Evolutionary conservation across 108 stramenopile species (phyloP), one percentile per base, ranked within the genome.

Genomic region (Nitzschia palea): DNA sequence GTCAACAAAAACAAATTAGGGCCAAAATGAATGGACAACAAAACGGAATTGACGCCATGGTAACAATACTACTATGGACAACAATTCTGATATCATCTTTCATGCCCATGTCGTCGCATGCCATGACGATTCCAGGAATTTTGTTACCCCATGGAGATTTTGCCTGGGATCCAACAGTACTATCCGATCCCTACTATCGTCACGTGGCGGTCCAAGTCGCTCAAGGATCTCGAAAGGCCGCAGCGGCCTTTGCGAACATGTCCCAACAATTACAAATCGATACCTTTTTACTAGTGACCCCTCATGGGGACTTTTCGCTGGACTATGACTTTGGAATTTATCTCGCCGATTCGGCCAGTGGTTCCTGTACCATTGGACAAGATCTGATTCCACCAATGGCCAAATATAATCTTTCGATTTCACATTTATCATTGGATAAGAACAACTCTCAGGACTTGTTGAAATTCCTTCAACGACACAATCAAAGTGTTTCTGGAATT

Each of bases 131-230:
- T 44, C 34, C 47, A 4, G 47, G 47, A 4, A 12, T 59, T 17
- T 37, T 59, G 36, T 34, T 81, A 4, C 80, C 80, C 4, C 80
- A 81, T 65, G 80, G 80, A 20, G 80, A 81, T 60, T 77, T 81
- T 40, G 80, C 73, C 1, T 77, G 34, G n/a, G 80, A 81, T 67
- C 80, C 80, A 0, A 56, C 76, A 8, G 66, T 78, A 15, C 40
- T 77, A 22, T 18, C 15, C 0, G 61, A 44, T 17, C 31, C 45
- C 14, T 18, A 0, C 1, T 42, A 50, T 22, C 64, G 65, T 4
- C 3, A 26, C 3, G 52, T 55, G 20, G 70, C 71, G 12, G 30
- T 68, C 17, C 9, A 54, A n/a, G 45, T 78, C 10, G 66, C 70
- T 15, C 0, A 0, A 10, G 69, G 48, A 29, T 32, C 80, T 44